Conservation (phyloP, 164 flowering plant species). For the Aristolochia contorta region DNA sequence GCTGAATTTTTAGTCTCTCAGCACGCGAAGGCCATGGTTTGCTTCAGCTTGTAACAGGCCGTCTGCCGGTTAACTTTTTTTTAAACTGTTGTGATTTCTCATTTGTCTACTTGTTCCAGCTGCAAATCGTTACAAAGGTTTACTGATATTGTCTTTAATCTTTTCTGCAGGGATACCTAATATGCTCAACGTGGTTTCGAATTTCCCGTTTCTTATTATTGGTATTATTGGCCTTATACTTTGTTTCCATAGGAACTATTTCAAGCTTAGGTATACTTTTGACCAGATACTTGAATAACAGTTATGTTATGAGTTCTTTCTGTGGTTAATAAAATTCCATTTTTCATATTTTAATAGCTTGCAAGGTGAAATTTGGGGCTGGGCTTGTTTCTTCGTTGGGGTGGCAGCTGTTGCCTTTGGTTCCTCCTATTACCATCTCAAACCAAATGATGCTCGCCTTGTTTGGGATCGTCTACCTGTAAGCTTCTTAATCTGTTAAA, state of each 20-base stretch:
- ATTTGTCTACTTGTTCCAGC: too few species aligned
- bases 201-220: conserved; percentile 75
- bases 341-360: conserved; percentile 27
- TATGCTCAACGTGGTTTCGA: conserved; percentile 72
- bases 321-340: not conserved
- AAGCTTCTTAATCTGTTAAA: conserved; percentile 13
- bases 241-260: conserved; percentile 56
- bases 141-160: not conserved
- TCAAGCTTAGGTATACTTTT: conserved; percentile 50
- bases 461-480: conserved; percentile 98
- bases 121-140: not conserved
- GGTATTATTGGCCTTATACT: conserved; percentile 77
- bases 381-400: conserved; percentile 77
- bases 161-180: conserved; percentile 84
- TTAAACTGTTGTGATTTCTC: too few species aligned
- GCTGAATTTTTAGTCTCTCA: too few species aligned
- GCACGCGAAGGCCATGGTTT: too few species aligned
- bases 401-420: conserved; percentile 91
- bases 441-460: conserved; percentile 82
- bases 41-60: too few species aligned
- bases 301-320: not conserved
- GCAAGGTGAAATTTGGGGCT: conserved; percentile 84
- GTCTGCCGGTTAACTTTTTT: too few species aligned
- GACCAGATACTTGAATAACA: not conserved
- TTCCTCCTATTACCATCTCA: conserved; percentile 84